Base-by-base conservation (phyloP, 345 rosid genomes). In the Firmiana major region DNA sequence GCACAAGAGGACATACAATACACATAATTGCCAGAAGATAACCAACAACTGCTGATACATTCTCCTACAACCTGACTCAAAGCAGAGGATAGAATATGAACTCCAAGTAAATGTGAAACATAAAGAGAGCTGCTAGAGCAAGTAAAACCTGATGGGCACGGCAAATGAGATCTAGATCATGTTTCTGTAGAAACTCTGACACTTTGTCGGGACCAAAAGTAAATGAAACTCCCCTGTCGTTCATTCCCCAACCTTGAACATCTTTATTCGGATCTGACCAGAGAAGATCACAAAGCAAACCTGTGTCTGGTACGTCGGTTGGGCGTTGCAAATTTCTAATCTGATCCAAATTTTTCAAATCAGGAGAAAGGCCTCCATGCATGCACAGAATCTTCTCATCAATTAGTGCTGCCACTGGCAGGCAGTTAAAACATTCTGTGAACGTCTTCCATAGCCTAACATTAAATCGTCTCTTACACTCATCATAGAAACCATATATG, bases 181-280 rank as follows among this genome's bases (percentile, higher is more conserved):
- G 94, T 81, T 92, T 89, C 78, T 87, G 79, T n/a, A 93, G 90
- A 83, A 93, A 90, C 77, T 92, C 94, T 17, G 91, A 67, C 76
- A 93, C 97, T 76, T 84, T 91, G 71, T 87, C 89, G 0, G 87
- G 74, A 54, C 90, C 92, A 83, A 87, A 89, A 42, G 90, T 89
- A 82, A 76, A 89, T 17, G 97, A 93, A 75, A 93, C 97, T 77
- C 96, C 97, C 83, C 96, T 85, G 51, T 93, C 97, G 81, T 93
- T 93, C 90, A 88, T 84, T 54, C 91, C 97, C 97, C 96, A 93
- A 64, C 91, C 96, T 68, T 81, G 83, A 62, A 88, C 73, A 73
- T 88, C 94, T 86, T 82, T 88, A 72, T 86, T 88, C 22, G 96
- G 97, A 86, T 93, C 97, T n/a, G 96, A 90, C 97, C 97, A 93